Evolutionary conservation across 139 green algal species (phyloP).

Genomic region (Mesotaenium endlicherianum): DNA sequence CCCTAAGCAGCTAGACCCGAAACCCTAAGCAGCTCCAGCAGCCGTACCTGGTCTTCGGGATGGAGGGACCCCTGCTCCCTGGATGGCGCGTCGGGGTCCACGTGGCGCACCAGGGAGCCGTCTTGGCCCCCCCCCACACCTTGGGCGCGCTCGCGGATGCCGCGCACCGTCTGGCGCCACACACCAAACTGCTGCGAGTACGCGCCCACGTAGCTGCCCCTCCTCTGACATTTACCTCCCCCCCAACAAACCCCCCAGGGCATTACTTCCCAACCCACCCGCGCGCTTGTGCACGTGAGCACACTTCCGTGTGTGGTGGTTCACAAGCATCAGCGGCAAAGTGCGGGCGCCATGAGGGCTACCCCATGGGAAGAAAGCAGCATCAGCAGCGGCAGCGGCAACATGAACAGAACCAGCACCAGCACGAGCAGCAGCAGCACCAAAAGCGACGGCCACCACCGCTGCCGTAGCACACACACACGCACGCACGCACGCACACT

Average conservation of each 20-base stretch:
- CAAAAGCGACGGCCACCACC: background rate
- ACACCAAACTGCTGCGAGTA: conserved; percentile 40
- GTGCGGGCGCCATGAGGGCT: too few relatives aligned
- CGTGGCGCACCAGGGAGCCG: conserved; percentile 9
- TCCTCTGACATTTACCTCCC: too few relatives aligned
- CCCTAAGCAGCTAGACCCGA: too few relatives aligned
- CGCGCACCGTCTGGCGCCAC: conserved; percentile 30
- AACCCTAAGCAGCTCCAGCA: too few relatives aligned
- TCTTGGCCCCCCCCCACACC: background rate
- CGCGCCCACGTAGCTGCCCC: conserved; percentile 17
- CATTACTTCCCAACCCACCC: too few relatives aligned
- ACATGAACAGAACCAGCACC: background rate
- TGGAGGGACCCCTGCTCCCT: conserved; percentile 14
- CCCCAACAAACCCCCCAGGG: too few relatives aligned
- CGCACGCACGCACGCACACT: background rate
- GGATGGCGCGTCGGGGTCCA: conserved; percentile 50
- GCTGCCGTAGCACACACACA: background rate
- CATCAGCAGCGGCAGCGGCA: too few relatives aligned
- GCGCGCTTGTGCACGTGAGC: too few relatives aligned
- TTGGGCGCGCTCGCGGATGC: conserved; percentile 2
- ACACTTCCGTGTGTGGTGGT: too few relatives aligned
- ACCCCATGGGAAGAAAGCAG: too few relatives aligned
- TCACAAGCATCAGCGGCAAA: too few relatives aligned
- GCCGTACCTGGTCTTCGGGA: conserved; percentile 23
- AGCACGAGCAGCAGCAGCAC: background rate